Percentiles rank a stretch among this genome's conserved stretches.
Evolutionary conservation across 164 flowering plant species (phyloP).

Genomic region (Echeveria elegans): DNA sequence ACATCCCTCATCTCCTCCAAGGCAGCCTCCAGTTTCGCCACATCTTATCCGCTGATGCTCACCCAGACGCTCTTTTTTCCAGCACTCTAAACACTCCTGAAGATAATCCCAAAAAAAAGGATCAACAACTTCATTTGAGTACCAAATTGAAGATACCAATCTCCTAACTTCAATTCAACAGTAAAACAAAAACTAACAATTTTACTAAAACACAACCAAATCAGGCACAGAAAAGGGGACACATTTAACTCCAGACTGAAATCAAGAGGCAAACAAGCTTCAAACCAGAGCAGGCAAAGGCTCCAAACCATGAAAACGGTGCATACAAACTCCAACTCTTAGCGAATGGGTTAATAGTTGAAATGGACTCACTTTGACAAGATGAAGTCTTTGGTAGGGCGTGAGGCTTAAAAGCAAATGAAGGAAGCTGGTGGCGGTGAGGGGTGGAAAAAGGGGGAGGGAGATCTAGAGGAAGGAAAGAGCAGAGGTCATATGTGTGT

Average conservation of each 20-base stretch:
- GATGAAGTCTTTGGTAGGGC: not conserved
- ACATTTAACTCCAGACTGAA: not conserved
- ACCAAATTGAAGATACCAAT: not conserved
- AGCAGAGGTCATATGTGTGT: not conserved
- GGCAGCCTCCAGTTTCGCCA: slow-evolving; percentile 23
- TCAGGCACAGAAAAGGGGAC: not conserved
- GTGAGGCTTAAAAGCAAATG: not conserved
- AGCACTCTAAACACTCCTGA: too few relatives aligned
- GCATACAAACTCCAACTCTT: not conserved
- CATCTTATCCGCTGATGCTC: slow-evolving; percentile 17
- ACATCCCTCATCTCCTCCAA: slow-evolving; percentile 56
- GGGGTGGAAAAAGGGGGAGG: not conserved
- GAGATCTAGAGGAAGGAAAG: not conserved
- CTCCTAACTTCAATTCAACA: not conserved
- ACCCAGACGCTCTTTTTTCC: too few relatives aligned
- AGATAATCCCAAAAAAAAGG: not conserved
- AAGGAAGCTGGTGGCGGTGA: not conserved
- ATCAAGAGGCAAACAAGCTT: not conserved
- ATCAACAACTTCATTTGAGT: not conserved
- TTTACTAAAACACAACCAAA: not conserved
- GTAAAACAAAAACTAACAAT: too few relatives aligned
- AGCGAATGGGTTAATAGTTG: not conserved
- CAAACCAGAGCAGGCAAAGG: not conserved
- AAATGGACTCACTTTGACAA: not conserved
- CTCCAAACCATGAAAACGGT: not conserved